Percentiles rank a stretch among this genome's conserved stretches.
Conservation (phyloP, 331 rosid species). For the Arachis monticola region DNA sequence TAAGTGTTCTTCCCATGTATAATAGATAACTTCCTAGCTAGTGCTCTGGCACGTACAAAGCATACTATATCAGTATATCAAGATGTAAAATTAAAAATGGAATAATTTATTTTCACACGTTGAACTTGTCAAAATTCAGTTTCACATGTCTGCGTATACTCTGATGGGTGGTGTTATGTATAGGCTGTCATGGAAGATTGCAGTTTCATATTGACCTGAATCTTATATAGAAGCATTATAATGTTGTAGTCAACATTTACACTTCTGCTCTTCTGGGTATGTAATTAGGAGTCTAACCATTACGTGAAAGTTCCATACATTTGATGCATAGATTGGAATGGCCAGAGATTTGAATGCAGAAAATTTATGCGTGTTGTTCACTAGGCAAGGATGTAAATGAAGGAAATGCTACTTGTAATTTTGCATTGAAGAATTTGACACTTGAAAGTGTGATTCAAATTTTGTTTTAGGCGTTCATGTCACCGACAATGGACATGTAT, state of each 20-base stretch:
- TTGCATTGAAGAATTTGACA: background rate
- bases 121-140: no score
- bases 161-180: background rate
- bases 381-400: background rate
- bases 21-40: constrained; percentile 23
- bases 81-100: background rate
- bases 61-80: background rate
- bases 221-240: background rate
- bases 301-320: background rate
- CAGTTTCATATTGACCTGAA: background rate
- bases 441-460: no score
- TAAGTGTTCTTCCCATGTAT: constrained; percentile 5
- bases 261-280: background rate
- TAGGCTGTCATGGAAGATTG: background rate
- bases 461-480: no score
- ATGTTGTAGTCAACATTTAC: background rate
- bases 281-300: background rate
- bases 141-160: background rate
- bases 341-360: background rate
- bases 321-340: background rate
- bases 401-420: background rate
- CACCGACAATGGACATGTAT: no score
- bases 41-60: constrained; percentile 12
- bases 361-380: background rate
- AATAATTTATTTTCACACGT: no score